Percentiles rank a stretch among this genome's conserved stretches.
Conservation (phyloP, 129 eudicot species). For the Silybum marianum region DNA sequence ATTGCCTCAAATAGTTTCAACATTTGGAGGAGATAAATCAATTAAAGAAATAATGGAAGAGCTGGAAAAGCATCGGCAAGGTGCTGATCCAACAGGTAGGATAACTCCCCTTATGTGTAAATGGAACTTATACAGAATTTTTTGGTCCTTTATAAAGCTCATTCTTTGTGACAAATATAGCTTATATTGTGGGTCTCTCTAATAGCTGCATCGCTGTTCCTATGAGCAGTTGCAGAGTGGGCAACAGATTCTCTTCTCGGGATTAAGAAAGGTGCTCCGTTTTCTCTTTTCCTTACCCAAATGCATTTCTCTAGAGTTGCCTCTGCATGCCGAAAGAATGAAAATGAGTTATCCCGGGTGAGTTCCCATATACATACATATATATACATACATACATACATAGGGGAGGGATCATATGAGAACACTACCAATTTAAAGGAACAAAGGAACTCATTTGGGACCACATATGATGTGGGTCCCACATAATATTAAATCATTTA, state of each 20-base stretch:
- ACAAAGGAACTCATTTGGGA: too few species aligned
- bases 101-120: background rate
- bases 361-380: background rate
- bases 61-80: conserved; percentile 62
- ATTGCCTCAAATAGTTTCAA: conserved; percentile 72
- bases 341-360: conserved; percentile 65
- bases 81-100: conserved; percentile 69
- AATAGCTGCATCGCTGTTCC: background rate
- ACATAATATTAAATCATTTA: too few species aligned
- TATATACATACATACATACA: too few species aligned
- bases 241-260: conserved; percentile 89
- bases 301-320: conserved; percentile 76
- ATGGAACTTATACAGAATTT: background rate
- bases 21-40: conserved; percentile 71
- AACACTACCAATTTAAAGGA: too few species aligned
- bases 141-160: conserved; percentile 11
- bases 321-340: conserved; percentile 51
- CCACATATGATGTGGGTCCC: too few species aligned
- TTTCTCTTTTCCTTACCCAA: conserved; percentile 77
- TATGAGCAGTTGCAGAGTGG: conserved; percentile 87
- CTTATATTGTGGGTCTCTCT: background rate
- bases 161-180: background rate
- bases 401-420: too few species aligned
- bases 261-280: conserved; percentile 83
- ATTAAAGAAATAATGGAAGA: conserved; percentile 63